phyloP scores from a whole-genome alignment of 2,329 filamentous ascomycete genomes.

The Chaetoscypha palmicola region DNA sequence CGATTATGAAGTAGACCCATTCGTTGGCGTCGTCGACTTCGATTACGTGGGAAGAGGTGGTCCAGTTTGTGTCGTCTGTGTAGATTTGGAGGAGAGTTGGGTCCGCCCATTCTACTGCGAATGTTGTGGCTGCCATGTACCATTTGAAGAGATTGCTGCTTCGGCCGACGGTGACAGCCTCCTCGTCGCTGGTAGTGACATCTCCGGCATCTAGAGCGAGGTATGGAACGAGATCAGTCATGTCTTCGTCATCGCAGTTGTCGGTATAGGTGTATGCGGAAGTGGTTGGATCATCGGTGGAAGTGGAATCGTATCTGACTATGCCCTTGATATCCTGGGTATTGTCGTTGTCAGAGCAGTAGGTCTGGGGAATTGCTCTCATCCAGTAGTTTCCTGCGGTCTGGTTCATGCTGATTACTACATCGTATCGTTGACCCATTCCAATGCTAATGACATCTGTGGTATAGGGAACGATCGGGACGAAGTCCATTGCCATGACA shows the following conservation, averaged over 20 bases:
- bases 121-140: conserved; percentile 39
- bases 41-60: conserved; percentile 3
- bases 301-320: not conserved
- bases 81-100: conserved; percentile 20
- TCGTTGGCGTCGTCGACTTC: not conserved
- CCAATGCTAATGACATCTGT: conserved; percentile 51
- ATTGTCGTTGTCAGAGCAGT: conserved; percentile 4
- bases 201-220: conserved; percentile 11
- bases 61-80: conserved; percentile 16
- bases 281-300: conserved; percentile 2
- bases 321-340: conserved; percentile 3
- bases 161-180: conserved; percentile 10
- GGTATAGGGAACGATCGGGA: conserved; percentile 54
- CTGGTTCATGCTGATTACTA: conserved; percentile 40
- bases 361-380: conserved; percentile 35
- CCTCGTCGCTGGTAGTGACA: not conserved
- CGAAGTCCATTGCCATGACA: conserved; percentile 54
- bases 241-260: conserved; percentile 16
- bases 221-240: conserved; percentile 20
- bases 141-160: conserved; percentile 34
- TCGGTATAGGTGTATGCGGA: conserved; percentile 10
- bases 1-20: conserved; percentile 5
- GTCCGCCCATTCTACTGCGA: conserved; percentile 27
- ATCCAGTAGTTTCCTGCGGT: conserved; percentile 39
- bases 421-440: conserved; percentile 42